Conservation (phyloP, 371 early-diverging fungal genomes). For the Zychaea mexicana region DNA sequence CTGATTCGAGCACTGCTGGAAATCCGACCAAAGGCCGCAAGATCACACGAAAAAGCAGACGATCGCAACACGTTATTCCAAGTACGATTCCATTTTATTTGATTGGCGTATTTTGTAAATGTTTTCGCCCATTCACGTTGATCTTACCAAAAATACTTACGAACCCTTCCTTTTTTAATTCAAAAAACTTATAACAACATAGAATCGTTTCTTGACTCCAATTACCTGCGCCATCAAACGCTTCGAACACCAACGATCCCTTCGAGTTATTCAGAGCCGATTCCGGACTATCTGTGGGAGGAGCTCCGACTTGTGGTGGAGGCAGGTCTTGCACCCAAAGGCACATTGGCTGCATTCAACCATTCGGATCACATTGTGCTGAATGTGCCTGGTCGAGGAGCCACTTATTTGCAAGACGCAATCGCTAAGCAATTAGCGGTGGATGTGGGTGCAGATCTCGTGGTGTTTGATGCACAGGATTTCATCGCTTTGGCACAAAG, state of each 20-base stretch:
- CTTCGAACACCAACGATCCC: background rate
- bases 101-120: background rate
- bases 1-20: background rate
- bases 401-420: conserved; percentile 40
- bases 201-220: conserved; percentile 13
- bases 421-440: conserved; percentile 29
- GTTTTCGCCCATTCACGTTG: background rate
- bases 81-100: background rate
- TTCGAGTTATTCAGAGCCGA: conserved; percentile 14
- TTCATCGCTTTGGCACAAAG: conserved; percentile 44
- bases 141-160: background rate
- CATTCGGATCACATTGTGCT: conserved; percentile 38
- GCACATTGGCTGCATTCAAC: conserved; percentile 23
- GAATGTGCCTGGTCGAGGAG: conserved; percentile 30
- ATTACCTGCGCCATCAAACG: conserved; percentile 3
- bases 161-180: background rate
- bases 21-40: conserved; percentile 16
- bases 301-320: conserved; percentile 29
- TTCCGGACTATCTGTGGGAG: conserved; percentile 34
- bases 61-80: conserved; percentile 8
- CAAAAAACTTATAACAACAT: background rate
- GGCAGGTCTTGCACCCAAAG: conserved; percentile 36
- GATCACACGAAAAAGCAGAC: conserved; percentile 11
- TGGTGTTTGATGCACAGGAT: conserved; percentile 51
- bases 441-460: conserved; percentile 29